Conservation (phyloP, 495 filamentous ascomycete species). For the Podospora pseudocomata region DNA sequence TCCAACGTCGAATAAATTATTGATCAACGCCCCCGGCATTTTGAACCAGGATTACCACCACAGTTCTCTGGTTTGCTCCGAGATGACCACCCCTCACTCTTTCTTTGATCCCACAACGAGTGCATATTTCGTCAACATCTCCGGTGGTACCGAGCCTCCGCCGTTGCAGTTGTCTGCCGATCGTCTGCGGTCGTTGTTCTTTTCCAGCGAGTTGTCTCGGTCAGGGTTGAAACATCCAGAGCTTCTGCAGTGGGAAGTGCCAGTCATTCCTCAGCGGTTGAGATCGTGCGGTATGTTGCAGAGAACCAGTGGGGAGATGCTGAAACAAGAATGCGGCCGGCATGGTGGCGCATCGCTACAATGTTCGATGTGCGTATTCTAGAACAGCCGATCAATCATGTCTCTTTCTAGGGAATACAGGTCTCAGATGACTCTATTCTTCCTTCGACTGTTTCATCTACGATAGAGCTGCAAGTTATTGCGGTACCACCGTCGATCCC, state of each 20-base stretch:
- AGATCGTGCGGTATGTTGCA: neutral
- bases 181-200: neutral
- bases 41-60: neutral
- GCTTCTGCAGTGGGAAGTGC: neutral
- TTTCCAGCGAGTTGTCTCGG: neutral
- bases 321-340: neutral
- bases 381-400: neutral
- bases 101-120: neutral
- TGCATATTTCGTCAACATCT: neutral
- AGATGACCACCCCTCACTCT: neutral
- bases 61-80: neutral
- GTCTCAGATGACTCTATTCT: neutral
- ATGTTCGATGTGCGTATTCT: neutral
- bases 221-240: neutral
- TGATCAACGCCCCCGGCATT: conserved; percentile 1
- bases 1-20: conserved; percentile 4
- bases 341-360: neutral
- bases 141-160: neutral
- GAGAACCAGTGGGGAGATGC: neutral
- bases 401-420: neutral
- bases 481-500: neutral
- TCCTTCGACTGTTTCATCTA: neutral
- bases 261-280: neutral
- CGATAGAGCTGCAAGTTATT: neutral
- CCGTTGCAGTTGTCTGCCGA: neutral